Percentiles rank a stretch among this genome's conserved stretches.
These are phyloP conservation scores for Quercus mongolica DNA, from an alignment of 306 rosid genomes.

Conservation along the genomic window DNA sequence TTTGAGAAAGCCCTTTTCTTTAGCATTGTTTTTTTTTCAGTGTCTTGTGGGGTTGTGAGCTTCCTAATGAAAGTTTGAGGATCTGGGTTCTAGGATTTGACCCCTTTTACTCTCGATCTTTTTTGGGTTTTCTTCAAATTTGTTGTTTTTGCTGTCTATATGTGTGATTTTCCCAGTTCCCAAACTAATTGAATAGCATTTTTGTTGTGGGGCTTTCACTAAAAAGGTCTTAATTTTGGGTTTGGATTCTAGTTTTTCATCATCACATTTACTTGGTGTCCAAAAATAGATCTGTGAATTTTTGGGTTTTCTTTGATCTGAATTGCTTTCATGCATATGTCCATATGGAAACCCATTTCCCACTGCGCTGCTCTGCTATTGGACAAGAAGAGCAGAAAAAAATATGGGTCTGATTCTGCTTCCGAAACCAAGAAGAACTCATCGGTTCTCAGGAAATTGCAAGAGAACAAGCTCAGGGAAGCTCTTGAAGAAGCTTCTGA, in stretches of 20 bases:
- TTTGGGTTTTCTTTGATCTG: slow-evolving; percentile 13
- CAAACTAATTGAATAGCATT: slow-evolving; percentile 5
- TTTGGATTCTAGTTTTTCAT: neutral
- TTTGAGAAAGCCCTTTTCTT: neutral
- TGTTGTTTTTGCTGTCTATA: slow-evolving; percentile 10
- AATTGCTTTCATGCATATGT: slow-evolving; percentile 74
- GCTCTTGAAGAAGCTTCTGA: slow-evolving; percentile 99
- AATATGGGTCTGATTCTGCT: slow-evolving; percentile 50
- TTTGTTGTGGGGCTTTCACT: slow-evolving; percentile 19
- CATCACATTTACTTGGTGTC: neutral
- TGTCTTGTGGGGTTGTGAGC: slow-evolving; percentile 1
- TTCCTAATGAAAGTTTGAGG: slow-evolving; percentile 38
- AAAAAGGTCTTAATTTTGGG: neutral
- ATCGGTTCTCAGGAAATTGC: slow-evolving; percentile 72
- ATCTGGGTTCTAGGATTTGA: slow-evolving; percentile 78
- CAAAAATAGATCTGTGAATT: slow-evolving; percentile 21
- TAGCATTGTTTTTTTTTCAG: slow-evolving; percentile 25
- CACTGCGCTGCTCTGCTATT: slow-evolving; percentile 85
- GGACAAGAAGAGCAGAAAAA: slow-evolving; percentile 80
- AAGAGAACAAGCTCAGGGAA: slow-evolving; percentile 89
- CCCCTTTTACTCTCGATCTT: slow-evolving; percentile 38
- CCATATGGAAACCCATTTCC: slow-evolving; percentile 95
- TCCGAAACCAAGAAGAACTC: slow-evolving; percentile 47
- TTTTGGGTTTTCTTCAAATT: slow-evolving; percentile 16
- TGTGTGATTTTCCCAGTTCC: no score